These are phyloP conservation scores for Chrysosporium keratinophilum DNA, from an alignment of 2,329 filamentous ascomycete genomes.

Conservation along the genomic window DNA sequence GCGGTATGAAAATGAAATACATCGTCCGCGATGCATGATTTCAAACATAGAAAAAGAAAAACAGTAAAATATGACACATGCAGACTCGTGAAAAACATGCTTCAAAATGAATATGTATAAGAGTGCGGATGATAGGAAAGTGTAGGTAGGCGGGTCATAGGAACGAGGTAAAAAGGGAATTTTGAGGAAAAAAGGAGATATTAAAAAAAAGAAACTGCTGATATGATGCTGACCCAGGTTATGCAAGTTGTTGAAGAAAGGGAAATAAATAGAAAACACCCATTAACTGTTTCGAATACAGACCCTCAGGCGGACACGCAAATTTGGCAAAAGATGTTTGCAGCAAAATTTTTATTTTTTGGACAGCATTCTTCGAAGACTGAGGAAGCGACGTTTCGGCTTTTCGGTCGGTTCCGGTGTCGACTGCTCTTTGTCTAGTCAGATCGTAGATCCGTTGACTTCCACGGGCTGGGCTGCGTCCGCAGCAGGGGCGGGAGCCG, in stretches of 20 bases:
- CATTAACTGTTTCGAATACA: not conserved
- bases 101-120: not conserved
- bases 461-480: not conserved
- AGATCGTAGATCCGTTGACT: constrained; percentile 9
- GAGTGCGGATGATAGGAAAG: not conserved
- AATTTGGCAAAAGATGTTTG: not conserved
- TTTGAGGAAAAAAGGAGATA: not conserved
- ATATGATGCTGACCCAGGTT: constrained; percentile 3
- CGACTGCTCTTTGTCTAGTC: constrained; percentile 11
- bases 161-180: too few relatives aligned
- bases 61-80: too few relatives aligned
- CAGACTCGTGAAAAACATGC: not conserved
- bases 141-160: too few relatives aligned
- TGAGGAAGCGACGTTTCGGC: constrained; percentile 1
- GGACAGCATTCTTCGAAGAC: constrained; percentile 9
- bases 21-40: not conserved
- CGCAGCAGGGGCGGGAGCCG: not conserved
- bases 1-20: not conserved
- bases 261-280: not conserved
- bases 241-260: not conserved
- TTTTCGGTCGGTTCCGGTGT: not conserved
- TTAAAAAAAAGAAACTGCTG: not conserved
- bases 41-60: not conserved
- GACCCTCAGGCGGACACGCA: not conserved
- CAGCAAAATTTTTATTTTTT: not conserved